Evolutionary conservation across 345 rosid species (phyloP).

Genomic region (Citrus sp.): DNA sequence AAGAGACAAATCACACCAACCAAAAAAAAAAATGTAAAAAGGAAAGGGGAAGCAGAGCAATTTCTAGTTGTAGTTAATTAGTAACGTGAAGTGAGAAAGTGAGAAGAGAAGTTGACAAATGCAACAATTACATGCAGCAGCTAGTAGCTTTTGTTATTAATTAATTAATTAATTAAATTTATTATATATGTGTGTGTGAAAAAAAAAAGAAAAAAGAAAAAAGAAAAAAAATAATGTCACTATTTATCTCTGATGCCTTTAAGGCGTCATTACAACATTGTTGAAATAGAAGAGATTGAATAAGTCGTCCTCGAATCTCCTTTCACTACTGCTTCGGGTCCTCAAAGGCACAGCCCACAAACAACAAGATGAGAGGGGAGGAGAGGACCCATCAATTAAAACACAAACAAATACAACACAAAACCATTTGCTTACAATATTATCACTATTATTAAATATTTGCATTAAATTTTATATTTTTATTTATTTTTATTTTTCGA

Average conservation of each 20-base stretch:
- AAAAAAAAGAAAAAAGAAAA: neutral
- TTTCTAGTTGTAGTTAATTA: neutral
- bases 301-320: constrained; percentile 37
- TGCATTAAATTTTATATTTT: no score
- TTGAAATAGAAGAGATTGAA: constrained; percentile 9
- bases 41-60: neutral
- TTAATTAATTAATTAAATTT: no score
- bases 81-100: constrained; percentile 8
- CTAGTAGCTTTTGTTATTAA: constrained; percentile 36
- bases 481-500: no score
- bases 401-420: neutral
- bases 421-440: neutral
- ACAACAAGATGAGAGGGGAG: neutral
- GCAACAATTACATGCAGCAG: constrained; percentile 42
- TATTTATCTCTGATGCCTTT: neutral
- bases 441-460: neutral
- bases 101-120: neutral
- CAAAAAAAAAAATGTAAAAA: neutral
- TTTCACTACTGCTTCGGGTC: constrained; percentile 29
- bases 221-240: neutral
- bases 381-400: constrained; percentile 24
- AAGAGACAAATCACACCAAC: neutral
- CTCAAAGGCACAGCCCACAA: constrained; percentile 24
- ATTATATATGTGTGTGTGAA: no score
- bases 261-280: neutral